phyloP scores from a whole-genome alignment of 2,329 filamentous ascomycete genomes.

The Ilyonectria robusta region DNA sequence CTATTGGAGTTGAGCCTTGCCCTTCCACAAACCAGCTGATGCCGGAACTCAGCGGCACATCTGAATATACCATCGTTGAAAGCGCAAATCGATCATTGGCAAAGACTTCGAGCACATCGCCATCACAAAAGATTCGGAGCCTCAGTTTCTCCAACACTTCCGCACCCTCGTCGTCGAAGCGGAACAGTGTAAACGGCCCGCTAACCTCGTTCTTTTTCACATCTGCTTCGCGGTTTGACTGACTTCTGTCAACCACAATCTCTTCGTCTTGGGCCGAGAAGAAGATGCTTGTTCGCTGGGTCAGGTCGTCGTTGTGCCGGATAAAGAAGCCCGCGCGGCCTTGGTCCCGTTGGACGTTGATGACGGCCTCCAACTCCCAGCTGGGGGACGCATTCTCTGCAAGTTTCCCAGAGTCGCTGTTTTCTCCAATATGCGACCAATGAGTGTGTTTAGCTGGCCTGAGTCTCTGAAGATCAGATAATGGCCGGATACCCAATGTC shows the following conservation, averaged over 20 bases:
- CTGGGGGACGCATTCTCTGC: conserved; percentile 16
- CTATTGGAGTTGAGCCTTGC: background rate
- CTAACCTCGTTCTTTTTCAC: conserved; percentile 54
- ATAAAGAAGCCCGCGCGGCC: conserved; percentile 42
- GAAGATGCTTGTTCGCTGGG: conserved; percentile 54
- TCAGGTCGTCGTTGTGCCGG: conserved; percentile 45
- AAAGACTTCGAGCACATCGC: conserved; percentile 46
- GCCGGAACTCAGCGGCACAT: conserved; percentile 30
- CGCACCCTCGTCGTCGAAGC: conserved; percentile 8
- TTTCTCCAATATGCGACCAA: conserved; percentile 26
- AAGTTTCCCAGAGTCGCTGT: background rate
- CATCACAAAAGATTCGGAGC: conserved; percentile 44
- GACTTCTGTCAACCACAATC: conserved; percentile 56
- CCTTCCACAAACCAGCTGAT: conserved; percentile 47
- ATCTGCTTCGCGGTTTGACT: conserved; percentile 48
- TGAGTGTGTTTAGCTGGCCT: conserved; percentile 28
- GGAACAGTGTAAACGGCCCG: conserved; percentile 64
- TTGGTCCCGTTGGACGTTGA: conserved; percentile 32
- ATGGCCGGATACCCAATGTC: conserved; percentile 58
- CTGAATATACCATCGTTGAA: conserved; percentile 46
- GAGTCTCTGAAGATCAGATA: conserved; percentile 41
- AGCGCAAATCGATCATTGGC: conserved; percentile 48
- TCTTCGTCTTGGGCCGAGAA: conserved; percentile 57
- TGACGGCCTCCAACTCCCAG: conserved; percentile 47
- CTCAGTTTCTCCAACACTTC: conserved; percentile 42